Percentiles rank a stretch among this genome's conserved stretches.
Evolutionary conservation across 2,329 filamentous ascomycete species (phyloP).

Genomic region (Cladophialophora carrionii): DNA sequence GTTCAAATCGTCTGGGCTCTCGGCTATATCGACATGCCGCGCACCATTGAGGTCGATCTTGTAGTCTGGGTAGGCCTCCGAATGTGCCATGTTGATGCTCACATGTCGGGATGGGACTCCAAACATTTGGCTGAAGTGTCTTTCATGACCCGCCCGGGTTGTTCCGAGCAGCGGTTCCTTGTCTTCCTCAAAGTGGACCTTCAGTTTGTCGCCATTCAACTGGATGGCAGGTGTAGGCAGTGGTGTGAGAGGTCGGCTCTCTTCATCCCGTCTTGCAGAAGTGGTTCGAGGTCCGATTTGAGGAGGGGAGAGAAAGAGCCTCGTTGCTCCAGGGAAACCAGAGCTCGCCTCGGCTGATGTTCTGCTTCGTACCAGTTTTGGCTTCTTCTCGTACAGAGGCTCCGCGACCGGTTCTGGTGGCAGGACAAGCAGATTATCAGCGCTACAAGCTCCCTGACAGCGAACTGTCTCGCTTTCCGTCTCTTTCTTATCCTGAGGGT

Average conservation of each 20-base stretch:
- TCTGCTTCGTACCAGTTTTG: conserved; percentile 4
- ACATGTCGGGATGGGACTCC: conserved; percentile 30
- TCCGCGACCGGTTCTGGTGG: conserved; percentile 17
- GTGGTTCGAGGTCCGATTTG: conserved; percentile 16
- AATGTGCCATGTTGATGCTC: conserved; percentile 27
- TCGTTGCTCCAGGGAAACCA: background rate
- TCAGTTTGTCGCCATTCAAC: conserved; percentile 18
- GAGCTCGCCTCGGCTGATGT: background rate
- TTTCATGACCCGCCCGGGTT: conserved; percentile 29
- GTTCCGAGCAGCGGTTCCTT: conserved; percentile 12
- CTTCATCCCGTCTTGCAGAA: conserved; percentile 6
- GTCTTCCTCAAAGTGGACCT: conserved; percentile 22
- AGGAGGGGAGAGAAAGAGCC: conserved; percentile 11
- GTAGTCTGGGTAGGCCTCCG: conserved; percentile 8
- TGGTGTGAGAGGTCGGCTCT: background rate
- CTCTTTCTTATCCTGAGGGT: background rate
- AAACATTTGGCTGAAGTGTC: conserved; percentile 35
- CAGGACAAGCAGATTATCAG: conserved; percentile 5
- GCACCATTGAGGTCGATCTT: conserved; percentile 34
- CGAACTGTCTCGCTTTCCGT: background rate
- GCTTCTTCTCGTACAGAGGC: conserved; percentile 9
- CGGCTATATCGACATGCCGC: conserved; percentile 36
- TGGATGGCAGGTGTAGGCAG: conserved; percentile 5
- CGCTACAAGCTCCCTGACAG: conserved; percentile 14
- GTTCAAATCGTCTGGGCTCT: conserved; percentile 46